Evolutionary conservation across 2,329 filamentous ascomycete species (phyloP).

Genomic region (Tolypocladium ovalisporum): DNA sequence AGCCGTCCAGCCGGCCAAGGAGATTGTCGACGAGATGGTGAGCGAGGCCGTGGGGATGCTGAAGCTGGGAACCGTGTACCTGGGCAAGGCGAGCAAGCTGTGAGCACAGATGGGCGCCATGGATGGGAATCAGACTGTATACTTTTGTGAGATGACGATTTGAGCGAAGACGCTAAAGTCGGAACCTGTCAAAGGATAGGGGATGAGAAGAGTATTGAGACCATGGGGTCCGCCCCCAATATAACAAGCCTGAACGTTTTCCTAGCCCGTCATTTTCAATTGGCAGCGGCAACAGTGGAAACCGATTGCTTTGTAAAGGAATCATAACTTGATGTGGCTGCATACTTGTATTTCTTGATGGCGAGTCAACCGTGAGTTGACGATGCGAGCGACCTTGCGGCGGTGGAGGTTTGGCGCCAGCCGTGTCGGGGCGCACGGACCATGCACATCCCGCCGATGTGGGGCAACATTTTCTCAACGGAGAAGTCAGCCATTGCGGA

Average conservation of each 20-base stretch:
- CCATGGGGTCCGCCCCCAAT: not conserved
- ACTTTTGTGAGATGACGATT: not conserved
- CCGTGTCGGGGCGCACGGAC: not conserved
- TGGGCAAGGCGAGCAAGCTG: constrained; percentile 34
- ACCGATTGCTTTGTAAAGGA: not conserved
- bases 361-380: not conserved
- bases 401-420: not conserved
- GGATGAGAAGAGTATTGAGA: too few relatives aligned
- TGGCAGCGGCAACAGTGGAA: not conserved
- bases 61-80: constrained; percentile 48
- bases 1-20: constrained; percentile 67
- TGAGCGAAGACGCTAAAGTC: not conserved
- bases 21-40: constrained; percentile 90
- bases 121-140: not conserved
- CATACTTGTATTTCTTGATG: not conserved
- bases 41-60: constrained; percentile 60
- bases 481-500: not conserved
- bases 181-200: too few relatives aligned
- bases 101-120: constrained; percentile 12
- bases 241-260: not conserved
- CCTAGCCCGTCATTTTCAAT: not conserved
- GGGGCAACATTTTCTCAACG: not conserved
- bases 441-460: constrained; percentile 1
- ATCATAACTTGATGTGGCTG: not conserved
- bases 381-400: not conserved